Base-by-base conservation (phyloP, 2,329 filamentous ascomycete genomes). In the Pseudocercospora fijiensis region DNA sequence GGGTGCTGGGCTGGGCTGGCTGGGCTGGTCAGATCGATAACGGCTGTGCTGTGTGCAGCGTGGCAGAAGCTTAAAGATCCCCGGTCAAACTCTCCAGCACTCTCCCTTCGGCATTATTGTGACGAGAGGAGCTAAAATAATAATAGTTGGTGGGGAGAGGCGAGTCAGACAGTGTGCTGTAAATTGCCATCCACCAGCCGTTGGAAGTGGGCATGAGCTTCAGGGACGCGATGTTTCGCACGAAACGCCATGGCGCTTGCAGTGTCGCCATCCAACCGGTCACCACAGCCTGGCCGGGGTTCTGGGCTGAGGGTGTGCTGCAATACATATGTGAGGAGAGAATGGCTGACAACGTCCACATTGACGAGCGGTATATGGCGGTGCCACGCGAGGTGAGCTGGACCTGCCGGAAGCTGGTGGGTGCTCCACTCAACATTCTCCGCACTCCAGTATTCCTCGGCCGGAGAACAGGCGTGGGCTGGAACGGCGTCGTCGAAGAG, bases 11-110 rank as follows among this genome's bases (percentile, higher is more conserved):
- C n/a, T n/a, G n/a, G n/a, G n/a, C n/a, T n/a, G n/a, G n/a, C n/a
- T n/a, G n/a, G n/a, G n/a, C n/a, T 22, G 10, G 20, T 27, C 49
- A 52, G 49, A 26, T 52, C 49, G 49, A 52, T 52, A 52, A 52
- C 49, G 49, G 49, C 49, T 47, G 49, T 24, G 49, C 49, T 47
- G 49, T 24, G 49, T 52, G 49, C 49, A 52, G 49, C 49, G 5
- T 52, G 49, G 49, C 49, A 52, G 49, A 52, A 52, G 49, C 49
- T 52, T 52, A 47, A 20, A 20, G 22, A 20, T 47, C 22, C 18
- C 43, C 43, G 8, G 10, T 47, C 43, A 47, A 47, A 47, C 43
- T 47, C 43, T 47, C 43, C 2, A 20, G 43, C 43, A 24, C 22
- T 52, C n/a, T 26, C n/a, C 11, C 49, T 52, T 52, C 49, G n/a